These are phyloP conservation scores for Cyberlindnera subsufficiens DNA, from an alignment of 805 yeast species.

Conservation along the genomic window DNA sequence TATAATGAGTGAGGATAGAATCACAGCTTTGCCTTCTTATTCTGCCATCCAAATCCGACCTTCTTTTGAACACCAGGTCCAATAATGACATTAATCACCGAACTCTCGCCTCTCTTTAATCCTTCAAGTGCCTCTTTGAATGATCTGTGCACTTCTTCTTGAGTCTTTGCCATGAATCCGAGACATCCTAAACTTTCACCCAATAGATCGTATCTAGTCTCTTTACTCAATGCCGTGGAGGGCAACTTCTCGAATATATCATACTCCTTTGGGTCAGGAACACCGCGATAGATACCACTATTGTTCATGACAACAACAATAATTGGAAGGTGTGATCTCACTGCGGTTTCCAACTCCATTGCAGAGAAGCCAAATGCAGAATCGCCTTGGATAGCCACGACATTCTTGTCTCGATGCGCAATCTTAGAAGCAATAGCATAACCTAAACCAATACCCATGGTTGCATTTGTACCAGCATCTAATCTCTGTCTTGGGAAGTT, in stretches of 20 bases:
- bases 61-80: constrained; percentile 50
- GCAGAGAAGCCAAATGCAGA: constrained; percentile 76
- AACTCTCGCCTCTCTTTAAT: constrained; percentile 27
- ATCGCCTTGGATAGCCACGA: constrained; percentile 65
- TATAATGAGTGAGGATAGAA: neutral
- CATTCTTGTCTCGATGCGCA: constrained; percentile 36
- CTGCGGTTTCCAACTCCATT: constrained; percentile 67
- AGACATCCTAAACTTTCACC: constrained; percentile 51
- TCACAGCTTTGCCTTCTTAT: constrained; percentile 30
- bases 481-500: constrained; percentile 45
- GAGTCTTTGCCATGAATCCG: constrained; percentile 42
- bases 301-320: constrained; percentile 65
- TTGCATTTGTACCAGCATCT: constrained; percentile 74
- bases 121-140: constrained; percentile 33
- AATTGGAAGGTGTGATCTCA: constrained; percentile 46
- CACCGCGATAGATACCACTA: constrained; percentile 68
- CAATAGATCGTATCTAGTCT: constrained; percentile 52
- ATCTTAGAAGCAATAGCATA: constrained; percentile 60
- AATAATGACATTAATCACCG: constrained; percentile 56
- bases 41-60: constrained; percentile 65
- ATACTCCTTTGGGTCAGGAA: constrained; percentile 29
- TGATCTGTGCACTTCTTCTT: constrained; percentile 30
- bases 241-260: constrained; percentile 32
- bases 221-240: constrained; percentile 52
- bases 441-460: constrained; percentile 73